These are phyloP conservation scores for Torrubiella hemipterigena DNA, from an alignment of 2,329 filamentous ascomycete species.

Conservation along the genomic window DNA sequence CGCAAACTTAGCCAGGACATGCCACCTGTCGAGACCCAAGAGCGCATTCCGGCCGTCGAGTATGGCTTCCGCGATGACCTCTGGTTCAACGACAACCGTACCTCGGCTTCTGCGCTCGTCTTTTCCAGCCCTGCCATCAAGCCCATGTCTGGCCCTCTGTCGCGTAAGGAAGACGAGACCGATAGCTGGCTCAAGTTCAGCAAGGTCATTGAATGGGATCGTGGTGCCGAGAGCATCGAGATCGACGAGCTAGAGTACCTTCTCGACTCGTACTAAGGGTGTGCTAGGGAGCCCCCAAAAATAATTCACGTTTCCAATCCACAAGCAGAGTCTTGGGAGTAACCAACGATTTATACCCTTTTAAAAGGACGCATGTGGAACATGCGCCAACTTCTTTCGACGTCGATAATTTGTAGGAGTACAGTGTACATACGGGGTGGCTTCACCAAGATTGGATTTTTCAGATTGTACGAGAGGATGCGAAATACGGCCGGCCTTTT, in stretches of 20 bases:
- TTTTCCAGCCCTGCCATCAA: constrained; percentile 43
- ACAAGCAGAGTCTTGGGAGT: constrained; percentile 2
- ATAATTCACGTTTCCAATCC: constrained; percentile 3
- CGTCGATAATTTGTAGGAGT: constrained; percentile 15
- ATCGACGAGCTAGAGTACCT: constrained; percentile 87
- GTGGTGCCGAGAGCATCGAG: constrained; percentile 78
- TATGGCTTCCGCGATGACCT: constrained; percentile 33
- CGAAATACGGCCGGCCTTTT: too few species aligned
- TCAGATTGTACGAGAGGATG: constrained; percentile 10
- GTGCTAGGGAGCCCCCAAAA: not conserved
- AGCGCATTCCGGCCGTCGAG: constrained; percentile 18
- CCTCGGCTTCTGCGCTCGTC: constrained; percentile 26
- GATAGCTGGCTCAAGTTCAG: constrained; percentile 28
- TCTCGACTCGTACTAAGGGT: constrained; percentile 60
- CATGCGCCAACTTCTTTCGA: too few species aligned
- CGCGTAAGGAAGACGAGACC: constrained; percentile 24
- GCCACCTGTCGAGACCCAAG: constrained; percentile 15
- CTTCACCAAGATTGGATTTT: constrained; percentile 11
- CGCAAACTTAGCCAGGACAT: constrained; percentile 41
- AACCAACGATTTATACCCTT: constrained; percentile 9
- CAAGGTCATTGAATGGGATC: constrained; percentile 43
- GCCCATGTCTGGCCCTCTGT: constrained; percentile 16
- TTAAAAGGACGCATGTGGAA: too few species aligned
- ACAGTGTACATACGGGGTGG: constrained; percentile 17
- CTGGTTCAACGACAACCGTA: constrained; percentile 38